phyloP scores from a whole-genome alignment of 805 yeast genomes.

The Yarrowia bubula region DNA sequence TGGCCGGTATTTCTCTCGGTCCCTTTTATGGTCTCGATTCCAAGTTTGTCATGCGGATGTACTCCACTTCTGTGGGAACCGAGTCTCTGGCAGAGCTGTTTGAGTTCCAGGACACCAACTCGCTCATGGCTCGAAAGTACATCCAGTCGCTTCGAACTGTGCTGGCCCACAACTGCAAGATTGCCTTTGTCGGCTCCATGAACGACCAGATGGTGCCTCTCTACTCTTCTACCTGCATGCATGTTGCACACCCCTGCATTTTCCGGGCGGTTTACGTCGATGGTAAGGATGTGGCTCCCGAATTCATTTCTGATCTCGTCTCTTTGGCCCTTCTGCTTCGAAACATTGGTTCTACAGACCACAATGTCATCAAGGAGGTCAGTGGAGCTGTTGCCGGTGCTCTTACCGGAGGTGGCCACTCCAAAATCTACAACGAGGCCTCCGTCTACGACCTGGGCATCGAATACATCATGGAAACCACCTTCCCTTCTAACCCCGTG shows the following conservation, averaged over 20 bases:
- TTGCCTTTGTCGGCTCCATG: constrained; percentile 81
- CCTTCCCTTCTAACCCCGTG: constrained; percentile 47
- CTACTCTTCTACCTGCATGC: constrained; percentile 80
- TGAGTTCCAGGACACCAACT: constrained; percentile 76
- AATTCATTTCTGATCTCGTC: constrained; percentile 71
- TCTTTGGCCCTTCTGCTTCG: constrained; percentile 69
- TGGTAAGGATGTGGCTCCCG: constrained; percentile 72
- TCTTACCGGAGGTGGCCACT: constrained; percentile 93
- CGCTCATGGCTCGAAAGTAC: constrained; percentile 68
- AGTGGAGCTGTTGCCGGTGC: constrained; percentile 83
- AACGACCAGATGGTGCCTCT: constrained; percentile 94
- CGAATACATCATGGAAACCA: constrained; percentile 71
- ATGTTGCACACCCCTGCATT: constrained; percentile 83
- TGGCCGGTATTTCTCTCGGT: constrained; percentile 96
- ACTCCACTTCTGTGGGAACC: constrained; percentile 76
- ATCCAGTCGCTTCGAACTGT: constrained; percentile 64
- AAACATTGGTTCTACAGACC: constrained; percentile 78
- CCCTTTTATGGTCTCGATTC: constrained; percentile 92
- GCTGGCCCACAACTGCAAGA: constrained; percentile 67
- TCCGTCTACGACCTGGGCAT: constrained; percentile 81
- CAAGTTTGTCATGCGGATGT: constrained; percentile 77
- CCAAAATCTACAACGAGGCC: constrained; percentile 79
- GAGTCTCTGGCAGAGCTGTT: constrained; percentile 83
- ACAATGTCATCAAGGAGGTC: constrained; percentile 80
- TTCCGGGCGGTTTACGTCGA: constrained; percentile 88